A percentile compares a stretch with the other conserved stretches of the same genome.
phyloP scores from a whole-genome alignment of 2,329 filamentous ascomycete species.

The Arthrobotrys iridis region DNA sequence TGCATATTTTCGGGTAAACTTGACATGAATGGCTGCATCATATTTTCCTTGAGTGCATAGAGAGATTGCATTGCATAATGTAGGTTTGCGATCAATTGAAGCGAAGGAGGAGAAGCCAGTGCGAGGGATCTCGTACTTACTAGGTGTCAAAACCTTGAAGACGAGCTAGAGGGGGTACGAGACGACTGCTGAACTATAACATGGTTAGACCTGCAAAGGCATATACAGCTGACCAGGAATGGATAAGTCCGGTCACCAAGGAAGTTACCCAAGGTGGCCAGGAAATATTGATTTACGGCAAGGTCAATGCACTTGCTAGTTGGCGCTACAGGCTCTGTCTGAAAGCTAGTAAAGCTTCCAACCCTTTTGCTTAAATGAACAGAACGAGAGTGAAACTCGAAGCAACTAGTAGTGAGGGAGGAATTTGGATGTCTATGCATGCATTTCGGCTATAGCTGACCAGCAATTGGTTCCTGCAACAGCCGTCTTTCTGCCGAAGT shows the following conservation, averaged over 20 bases:
- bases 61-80: slow-evolving; percentile 45
- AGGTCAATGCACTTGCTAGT: slow-evolving; percentile 8
- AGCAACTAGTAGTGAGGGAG: neutral
- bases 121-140: neutral
- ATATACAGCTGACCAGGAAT: slow-evolving; percentile 4
- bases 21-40: slow-evolving; percentile 28
- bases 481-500: slow-evolving; percentile 2
- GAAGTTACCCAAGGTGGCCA: slow-evolving; percentile 7
- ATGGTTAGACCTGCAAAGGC: slow-evolving; percentile 5
- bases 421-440: slow-evolving; percentile 22
- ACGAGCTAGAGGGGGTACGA: neutral
- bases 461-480: slow-evolving; percentile 17
- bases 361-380: neutral
- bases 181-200: neutral
- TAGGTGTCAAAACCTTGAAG: neutral
- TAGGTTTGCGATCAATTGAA: slow-evolving; percentile 17
- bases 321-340: slow-evolving; percentile 17
- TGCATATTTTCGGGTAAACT: slow-evolving; percentile 25
- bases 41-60: slow-evolving; percentile 44
- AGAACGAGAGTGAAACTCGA: neutral
- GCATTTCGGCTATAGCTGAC: slow-evolving; percentile 21
- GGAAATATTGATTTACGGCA: slow-evolving; percentile 19
- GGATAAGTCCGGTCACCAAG: slow-evolving; percentile 3
- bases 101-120: slow-evolving; percentile 4
- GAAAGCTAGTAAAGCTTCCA: neutral